phyloP scores from a whole-genome alignment of 495 filamentous ascomycete genomes.

The Penicillium psychrofluorescens region DNA sequence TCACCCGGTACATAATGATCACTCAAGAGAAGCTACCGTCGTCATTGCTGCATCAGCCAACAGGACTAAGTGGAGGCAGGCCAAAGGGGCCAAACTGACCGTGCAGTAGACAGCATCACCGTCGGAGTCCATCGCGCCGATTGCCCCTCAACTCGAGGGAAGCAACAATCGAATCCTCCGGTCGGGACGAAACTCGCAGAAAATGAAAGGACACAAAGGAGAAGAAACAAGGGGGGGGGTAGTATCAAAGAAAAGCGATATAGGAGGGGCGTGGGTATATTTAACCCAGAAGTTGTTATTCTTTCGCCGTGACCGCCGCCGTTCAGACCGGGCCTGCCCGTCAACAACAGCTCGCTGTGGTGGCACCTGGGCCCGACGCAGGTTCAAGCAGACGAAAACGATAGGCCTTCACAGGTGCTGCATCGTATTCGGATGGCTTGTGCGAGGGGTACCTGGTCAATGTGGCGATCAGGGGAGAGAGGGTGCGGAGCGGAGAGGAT shows the following conservation, averaged over 20 bases:
- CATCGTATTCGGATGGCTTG: conserved; percentile 6
- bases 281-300: conserved; percentile 5
- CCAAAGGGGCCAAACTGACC: conserved; percentile 23
- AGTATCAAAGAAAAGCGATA: conserved; percentile 4
- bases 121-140: conserved; percentile 24
- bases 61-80: neutral
- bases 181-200: too few species aligned
- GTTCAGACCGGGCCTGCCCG: conserved; percentile 11
- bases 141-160: conserved; percentile 1
- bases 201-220: neutral
- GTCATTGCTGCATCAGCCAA: conserved; percentile 14
- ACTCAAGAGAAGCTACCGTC: conserved; percentile 71
- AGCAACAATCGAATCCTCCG: neutral
- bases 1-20: conserved; percentile 86
- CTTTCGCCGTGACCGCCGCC: conserved; percentile 2
- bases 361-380: conserved; percentile 21
- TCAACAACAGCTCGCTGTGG: conserved; percentile 2
- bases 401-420: conserved; percentile 11
- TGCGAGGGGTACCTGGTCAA: conserved; percentile 6
- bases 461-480: conserved; percentile 6
- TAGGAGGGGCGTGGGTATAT: conserved; percentile 6
- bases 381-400: conserved; percentile 16
- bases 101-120: conserved; percentile 51
- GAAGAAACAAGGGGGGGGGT: neutral
- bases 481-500: neutral